phyloP scores from a whole-genome alignment of 495 filamentous ascomycete genomes.

The Hypoxylon lienhwacheense region DNA sequence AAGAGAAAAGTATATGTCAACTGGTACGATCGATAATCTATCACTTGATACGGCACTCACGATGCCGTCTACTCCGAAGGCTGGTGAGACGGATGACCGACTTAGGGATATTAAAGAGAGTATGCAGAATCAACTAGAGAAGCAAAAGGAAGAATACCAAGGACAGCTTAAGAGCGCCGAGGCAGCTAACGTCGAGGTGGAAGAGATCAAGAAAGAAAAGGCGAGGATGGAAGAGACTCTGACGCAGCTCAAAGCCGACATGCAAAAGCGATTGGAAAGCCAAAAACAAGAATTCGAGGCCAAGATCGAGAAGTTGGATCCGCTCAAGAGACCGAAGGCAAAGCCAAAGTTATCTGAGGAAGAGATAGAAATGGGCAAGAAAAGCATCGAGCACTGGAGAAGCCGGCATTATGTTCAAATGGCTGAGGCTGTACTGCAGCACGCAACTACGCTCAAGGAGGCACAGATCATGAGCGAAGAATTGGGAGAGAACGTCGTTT shows the following conservation, averaged over 20 bases:
- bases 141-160: constrained; percentile 81
- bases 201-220: constrained; percentile 84
- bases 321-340: constrained; percentile 51
- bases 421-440: constrained; percentile 88
- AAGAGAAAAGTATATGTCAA: constrained; percentile 95
- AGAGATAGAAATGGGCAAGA: constrained; percentile 70
- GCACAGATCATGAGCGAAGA: constrained; percentile 98
- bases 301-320: constrained; percentile 54
- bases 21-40: constrained; percentile 93
- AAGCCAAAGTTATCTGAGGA: constrained; percentile 66
- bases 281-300: constrained; percentile 78
- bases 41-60: constrained; percentile 93
- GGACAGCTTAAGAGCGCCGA: constrained; percentile 79
- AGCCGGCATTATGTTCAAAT: constrained; percentile 86
- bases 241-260: constrained; percentile 76
- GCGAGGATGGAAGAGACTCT: constrained; percentile 83
- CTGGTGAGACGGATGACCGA: constrained; percentile 70
- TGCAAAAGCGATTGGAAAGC: constrained; percentile 74
- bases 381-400: constrained; percentile 72
- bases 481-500: constrained; percentile 90
- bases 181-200: constrained; percentile 74
- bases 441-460: constrained; percentile 87
- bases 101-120: constrained; percentile 76
- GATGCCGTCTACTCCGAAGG: constrained; percentile 87
- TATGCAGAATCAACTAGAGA: constrained; percentile 86